phyloP scores from a whole-genome alignment of 179 eudicot species.

The Silene coronaria region DNA sequence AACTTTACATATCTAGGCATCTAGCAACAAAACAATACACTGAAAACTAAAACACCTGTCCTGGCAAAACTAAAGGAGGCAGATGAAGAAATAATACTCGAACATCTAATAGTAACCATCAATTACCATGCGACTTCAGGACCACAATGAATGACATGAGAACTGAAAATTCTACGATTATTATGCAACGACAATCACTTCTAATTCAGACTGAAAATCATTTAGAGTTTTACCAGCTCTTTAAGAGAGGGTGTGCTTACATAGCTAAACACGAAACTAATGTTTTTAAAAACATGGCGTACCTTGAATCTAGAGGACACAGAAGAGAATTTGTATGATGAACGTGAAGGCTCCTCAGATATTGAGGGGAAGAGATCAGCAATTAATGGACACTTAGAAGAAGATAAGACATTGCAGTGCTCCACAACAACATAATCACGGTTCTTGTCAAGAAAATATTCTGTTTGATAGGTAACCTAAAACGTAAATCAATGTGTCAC shows the following conservation, averaged over 20 bases:
- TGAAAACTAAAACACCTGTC: neutral
- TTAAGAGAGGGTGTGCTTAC: neutral
- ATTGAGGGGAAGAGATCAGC: conserved; percentile 70
- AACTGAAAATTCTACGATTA: neutral
- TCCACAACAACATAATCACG: conserved; percentile 98
- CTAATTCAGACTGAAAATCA: neutral
- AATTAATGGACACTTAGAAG: conserved; percentile 72
- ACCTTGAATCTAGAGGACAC: conserved; percentile 96
- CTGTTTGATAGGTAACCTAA: conserved; percentile 87
- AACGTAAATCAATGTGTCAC: neutral
- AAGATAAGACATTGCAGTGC: conserved; percentile 71
- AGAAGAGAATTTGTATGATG: conserved; percentile 95
- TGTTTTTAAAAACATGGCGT: conserved; percentile 3
- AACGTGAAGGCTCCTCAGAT: conserved; percentile 80
- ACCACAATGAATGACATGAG: neutral
- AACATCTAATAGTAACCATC: neutral
- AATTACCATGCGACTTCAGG: neutral
- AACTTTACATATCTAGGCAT: neutral
- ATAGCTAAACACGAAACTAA: neutral
- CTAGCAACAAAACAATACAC: neutral
- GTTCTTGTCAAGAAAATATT: conserved; percentile 78
- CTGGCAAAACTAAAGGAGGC: neutral
- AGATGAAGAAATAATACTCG: neutral
- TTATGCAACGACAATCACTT: neutral
- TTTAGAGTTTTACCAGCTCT: neutral